Evolutionary conservation across 345 rosid genomes (phyloP).

Genomic region (Camelina sativa): DNA sequence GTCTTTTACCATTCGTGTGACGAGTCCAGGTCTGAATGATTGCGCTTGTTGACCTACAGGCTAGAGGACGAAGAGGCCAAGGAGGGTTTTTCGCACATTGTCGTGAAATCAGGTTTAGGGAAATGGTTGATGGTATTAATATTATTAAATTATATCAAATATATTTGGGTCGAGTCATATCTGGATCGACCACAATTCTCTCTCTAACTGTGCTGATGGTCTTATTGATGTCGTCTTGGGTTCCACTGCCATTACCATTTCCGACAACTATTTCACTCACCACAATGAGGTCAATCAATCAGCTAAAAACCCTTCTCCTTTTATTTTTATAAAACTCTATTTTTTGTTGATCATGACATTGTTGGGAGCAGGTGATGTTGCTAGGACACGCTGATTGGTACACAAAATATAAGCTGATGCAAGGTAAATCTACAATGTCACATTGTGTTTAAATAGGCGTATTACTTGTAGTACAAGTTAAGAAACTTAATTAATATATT

Average conservation of each 20-base stretch:
- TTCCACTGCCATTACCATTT: slow-evolving; percentile 62
- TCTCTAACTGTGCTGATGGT: slow-evolving; percentile 80
- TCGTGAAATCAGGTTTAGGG: slow-evolving; percentile 56
- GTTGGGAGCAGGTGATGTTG: slow-evolving; percentile 64
- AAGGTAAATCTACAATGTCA: slow-evolving; percentile 51
- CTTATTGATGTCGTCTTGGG: slow-evolving; percentile 71
- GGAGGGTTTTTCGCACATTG: too few species aligned
- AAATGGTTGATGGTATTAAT: slow-evolving; percentile 46
- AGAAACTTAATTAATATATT: not conserved
- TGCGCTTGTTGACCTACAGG: too few species aligned
- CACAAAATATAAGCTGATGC: slow-evolving; percentile 78
- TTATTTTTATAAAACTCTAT: slow-evolving; percentile 1
- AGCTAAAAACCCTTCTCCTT: slow-evolving; percentile 41
- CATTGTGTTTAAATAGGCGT: slow-evolving; percentile 4
- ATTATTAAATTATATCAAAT: slow-evolving; percentile 28
- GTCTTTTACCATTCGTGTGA: too few species aligned
- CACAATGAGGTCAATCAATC: slow-evolving; percentile 34
- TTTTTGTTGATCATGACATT: not conserved
- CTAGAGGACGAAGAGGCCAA: too few species aligned
- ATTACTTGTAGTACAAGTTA: not conserved
- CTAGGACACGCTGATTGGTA: slow-evolving; percentile 79
- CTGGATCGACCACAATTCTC: slow-evolving; percentile 89
- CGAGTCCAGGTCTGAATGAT: too few species aligned
- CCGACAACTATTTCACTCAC: slow-evolving; percentile 67
- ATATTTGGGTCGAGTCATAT: slow-evolving; percentile 84